Conservation (phyloP, 257 asterid species). For the Cruciata laevipes region DNA sequence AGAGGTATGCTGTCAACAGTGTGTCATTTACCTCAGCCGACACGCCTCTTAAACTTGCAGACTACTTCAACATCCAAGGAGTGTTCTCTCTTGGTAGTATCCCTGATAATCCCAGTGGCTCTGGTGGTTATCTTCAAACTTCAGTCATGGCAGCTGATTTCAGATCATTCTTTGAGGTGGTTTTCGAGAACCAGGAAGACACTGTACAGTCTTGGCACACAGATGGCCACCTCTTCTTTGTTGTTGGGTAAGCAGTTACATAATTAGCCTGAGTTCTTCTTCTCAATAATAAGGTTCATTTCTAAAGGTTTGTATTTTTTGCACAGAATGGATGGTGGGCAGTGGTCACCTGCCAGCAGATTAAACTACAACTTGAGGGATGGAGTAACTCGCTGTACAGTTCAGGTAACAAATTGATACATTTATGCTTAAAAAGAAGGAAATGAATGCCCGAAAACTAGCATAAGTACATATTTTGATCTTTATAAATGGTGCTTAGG, state of each 20-base stretch:
- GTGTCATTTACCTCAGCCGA: slow-evolving; percentile 39
- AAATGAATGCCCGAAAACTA: neutral
- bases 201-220: slow-evolving; percentile 45
- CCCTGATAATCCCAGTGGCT: slow-evolving; percentile 31
- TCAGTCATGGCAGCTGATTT: slow-evolving; percentile 44
- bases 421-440: neutral
- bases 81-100: slow-evolving; percentile 34
- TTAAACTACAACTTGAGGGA: slow-evolving; percentile 32
- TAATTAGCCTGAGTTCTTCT: neutral
- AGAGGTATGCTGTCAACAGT: slow-evolving; percentile 42
- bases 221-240: slow-evolving; percentile 42
- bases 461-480: neutral
- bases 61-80: slow-evolving; percentile 31
- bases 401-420: slow-evolving; percentile 18
- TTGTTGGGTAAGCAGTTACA: slow-evolving; percentile 35
- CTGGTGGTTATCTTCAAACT: slow-evolving; percentile 34
- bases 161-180: slow-evolving; percentile 31
- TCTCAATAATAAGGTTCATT: neutral
- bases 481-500: slow-evolving; percentile 14
- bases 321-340: slow-evolving; percentile 35
- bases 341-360: slow-evolving; percentile 37
- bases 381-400: slow-evolving; percentile 30
- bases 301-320: neutral
- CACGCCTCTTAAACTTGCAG: slow-evolving; percentile 48
- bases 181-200: slow-evolving; percentile 40